Conservation (phyloP, 148 eudicot species). For the Pouteria glomerata region DNA sequence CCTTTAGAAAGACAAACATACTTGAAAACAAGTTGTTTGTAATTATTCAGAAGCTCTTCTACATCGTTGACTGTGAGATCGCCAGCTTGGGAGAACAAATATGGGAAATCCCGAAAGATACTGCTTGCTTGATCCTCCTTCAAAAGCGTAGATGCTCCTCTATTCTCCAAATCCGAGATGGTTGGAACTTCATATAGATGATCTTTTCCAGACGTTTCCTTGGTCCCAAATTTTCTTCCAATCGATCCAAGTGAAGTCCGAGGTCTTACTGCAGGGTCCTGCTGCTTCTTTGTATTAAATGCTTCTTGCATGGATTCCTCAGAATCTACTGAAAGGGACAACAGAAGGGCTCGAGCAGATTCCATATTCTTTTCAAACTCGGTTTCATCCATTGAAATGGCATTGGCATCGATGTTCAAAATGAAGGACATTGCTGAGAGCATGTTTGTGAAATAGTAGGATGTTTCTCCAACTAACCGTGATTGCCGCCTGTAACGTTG, state of each 20-base stretch:
- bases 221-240: slow-evolving; percentile 33
- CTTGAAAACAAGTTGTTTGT: slow-evolving; percentile 74
- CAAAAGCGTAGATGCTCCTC: slow-evolving; percentile 65
- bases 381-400: slow-evolving; percentile 82
- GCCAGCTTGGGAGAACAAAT: slow-evolving; percentile 64
- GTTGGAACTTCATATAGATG: slow-evolving; percentile 44
- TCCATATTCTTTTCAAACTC: slow-evolving; percentile 84
- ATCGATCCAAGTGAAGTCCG: slow-evolving; percentile 28
- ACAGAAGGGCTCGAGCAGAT: slow-evolving; percentile 63
- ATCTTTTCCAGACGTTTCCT: slow-evolving; percentile 30
- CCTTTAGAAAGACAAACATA: slow-evolving; percentile 81
- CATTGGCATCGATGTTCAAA: slow-evolving; percentile 61
- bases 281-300: slow-evolving; percentile 31
- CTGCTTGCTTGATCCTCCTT: slow-evolving; percentile 48
- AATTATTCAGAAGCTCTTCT: slow-evolving; percentile 68
- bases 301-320: no score
- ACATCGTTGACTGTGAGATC: slow-evolving; percentile 81
- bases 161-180: slow-evolving; percentile 75
- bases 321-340: slow-evolving; percentile 49
- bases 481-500: slow-evolving; percentile 85
- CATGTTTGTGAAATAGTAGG: slow-evolving; percentile 90
- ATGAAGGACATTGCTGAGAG: slow-evolving; percentile 93
- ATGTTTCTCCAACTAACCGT: slow-evolving; percentile 76
- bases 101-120: slow-evolving; percentile 70
- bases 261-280: slow-evolving; percentile 20